Evolutionary conservation across 148 eudicot genomes (phyloP).

Genomic region (Selenicereus undatus): DNA sequence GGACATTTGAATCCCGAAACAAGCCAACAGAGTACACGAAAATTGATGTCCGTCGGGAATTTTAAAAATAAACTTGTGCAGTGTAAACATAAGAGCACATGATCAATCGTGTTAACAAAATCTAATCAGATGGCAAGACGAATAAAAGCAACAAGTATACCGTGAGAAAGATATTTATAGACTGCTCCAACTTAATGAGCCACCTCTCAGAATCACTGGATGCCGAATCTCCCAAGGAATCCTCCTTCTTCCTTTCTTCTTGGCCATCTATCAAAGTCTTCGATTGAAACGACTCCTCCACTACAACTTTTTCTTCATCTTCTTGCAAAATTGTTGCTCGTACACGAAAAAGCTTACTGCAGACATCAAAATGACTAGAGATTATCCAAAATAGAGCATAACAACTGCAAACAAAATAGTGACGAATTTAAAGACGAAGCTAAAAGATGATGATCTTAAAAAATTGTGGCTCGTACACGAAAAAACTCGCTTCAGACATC

Average conservation of each 20-base stretch:
- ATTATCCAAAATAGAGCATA: neutral
- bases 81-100: neutral
- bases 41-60: no score
- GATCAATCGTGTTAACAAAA: neutral
- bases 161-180: conserved; percentile 76
- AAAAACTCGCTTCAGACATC: neutral
- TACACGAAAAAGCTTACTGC: conserved; percentile 29
- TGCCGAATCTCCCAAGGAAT: conserved; percentile 34
- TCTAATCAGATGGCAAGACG: neutral
- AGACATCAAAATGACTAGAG: neutral
- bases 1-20: no score
- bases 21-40: no score
- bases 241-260: conserved; percentile 24
- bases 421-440: neutral
- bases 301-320: conserved; percentile 63
- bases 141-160: conserved; percentile 33
- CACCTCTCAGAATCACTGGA: conserved; percentile 46
- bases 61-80: neutral
- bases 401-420: neutral
- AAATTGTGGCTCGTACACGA: no score
- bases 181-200: conserved; percentile 78
- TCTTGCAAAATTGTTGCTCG: conserved; percentile 72
- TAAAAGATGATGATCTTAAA: neutral
- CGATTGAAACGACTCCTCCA: conserved; percentile 69
- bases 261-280: conserved; percentile 33